Evolutionary conservation across 2,329 filamentous ascomycete genomes (phyloP).

Genomic region (Teratosphaeria zuluensis): DNA sequence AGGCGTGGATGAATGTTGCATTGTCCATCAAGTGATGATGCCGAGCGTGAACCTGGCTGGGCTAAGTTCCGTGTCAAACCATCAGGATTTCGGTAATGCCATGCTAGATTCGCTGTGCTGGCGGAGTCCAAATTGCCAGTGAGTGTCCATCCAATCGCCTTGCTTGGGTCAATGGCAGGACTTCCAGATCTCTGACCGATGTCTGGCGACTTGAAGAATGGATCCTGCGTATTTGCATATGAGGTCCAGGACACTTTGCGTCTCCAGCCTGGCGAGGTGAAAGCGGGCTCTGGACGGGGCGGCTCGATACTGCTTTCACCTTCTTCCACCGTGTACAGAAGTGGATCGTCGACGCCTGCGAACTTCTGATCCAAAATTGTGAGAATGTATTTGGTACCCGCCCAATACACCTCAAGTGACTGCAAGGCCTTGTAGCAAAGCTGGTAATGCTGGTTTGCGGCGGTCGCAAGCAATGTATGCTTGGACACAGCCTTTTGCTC

Average conservation of each 20-base stretch:
- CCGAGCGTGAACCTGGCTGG: conserved; percentile 2
- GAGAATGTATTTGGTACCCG: conserved; percentile 75
- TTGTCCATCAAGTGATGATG: not conserved
- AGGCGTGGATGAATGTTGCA: not conserved
- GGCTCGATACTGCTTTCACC: conserved; percentile 60
- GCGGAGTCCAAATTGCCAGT: conserved; percentile 80
- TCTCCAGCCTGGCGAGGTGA: conserved; percentile 44
- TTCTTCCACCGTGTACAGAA: conserved; percentile 59
- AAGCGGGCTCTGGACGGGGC: conserved; percentile 37
- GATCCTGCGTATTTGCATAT: conserved; percentile 22
- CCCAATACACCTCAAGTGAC: conserved; percentile 76
- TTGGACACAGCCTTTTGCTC: conserved; percentile 41
- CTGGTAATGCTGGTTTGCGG: conserved; percentile 79
- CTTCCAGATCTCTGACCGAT: conserved; percentile 28
- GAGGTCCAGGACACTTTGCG: conserved; percentile 36
- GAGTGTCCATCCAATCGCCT: conserved; percentile 66
- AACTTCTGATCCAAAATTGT: conserved; percentile 80
- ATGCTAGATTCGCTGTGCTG: conserved; percentile 63
- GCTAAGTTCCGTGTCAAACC: conserved; percentile 18
- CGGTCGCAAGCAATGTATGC: conserved; percentile 68
- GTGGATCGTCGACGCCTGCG: conserved; percentile 71
- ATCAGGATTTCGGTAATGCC: conserved; percentile 58
- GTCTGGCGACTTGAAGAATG: conserved; percentile 6
- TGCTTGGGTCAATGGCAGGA: conserved; percentile 40
- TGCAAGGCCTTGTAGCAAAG: conserved; percentile 75